Evolutionary conservation across 441 rosid species (phyloP), one percentile per base, ranked within the genome.

Genomic region (Jatropha multifida): DNA sequence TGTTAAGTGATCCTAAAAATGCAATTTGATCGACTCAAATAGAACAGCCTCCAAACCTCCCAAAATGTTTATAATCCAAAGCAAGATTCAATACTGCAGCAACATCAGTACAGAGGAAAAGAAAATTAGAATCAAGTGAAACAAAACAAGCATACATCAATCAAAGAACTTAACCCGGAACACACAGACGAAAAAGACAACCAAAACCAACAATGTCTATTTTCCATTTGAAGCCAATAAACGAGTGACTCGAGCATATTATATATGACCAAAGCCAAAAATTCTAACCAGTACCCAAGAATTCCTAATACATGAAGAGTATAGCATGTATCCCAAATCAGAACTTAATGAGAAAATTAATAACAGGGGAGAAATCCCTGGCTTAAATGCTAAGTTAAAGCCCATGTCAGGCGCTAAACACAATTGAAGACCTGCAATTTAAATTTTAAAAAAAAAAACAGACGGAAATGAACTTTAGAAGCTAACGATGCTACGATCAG

Each of bases 1-100:
- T 60, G 52, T 67, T 23, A 63, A 59, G 69, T 63, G 58, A 77
- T 75, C 72, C 76, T 72, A 66, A 72, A 38, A 67, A 77, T 67
- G 68, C 61, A 40, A 80, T 59, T 17, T 46, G 46, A 56, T 40
- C 51, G 51, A 65, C 65, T 37, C 42, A 75, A 79, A 70, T 32
- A 38, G 63, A 78, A 65, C 60, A 40, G 69, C 27, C 40, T 58
- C 79, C 71, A 64, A 79, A 68, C 79, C 75, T 80, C 76, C 78
- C 67, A 63, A 67, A 72, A 69, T 59, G 77, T 67, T 79, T 60
- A 75, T 68, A 81, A 64, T 74, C 76, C 79, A 71, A 78, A 77
- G 69, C 72, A 18, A 78, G 68, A 69, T 51, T 72, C 69, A 58
- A 80, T 62, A 71, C 97, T 88, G 89, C 74, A 84, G 54, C 66